A percentile compares a stretch with the other conserved stretches of the same genome.
Conservation (phyloP, 2,329 filamentous ascomycete species). For the Blumeria hordei region DNA sequence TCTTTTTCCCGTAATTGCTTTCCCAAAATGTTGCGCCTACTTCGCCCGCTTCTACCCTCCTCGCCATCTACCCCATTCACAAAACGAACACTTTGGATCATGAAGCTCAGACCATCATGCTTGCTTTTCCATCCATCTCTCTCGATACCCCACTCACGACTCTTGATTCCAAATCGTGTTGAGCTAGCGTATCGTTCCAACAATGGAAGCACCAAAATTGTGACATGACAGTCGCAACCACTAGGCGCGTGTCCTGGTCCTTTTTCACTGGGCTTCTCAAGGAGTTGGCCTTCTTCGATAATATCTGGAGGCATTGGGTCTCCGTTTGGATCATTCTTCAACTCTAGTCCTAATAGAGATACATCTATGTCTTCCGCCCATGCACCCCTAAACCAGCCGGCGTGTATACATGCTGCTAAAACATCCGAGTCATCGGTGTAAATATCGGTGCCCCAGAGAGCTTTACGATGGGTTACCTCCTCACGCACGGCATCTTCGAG, state of each 20-base stretch:
- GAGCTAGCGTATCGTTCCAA: constrained; percentile 54
- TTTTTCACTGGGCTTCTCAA: constrained; percentile 24
- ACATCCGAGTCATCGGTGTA: constrained; percentile 94
- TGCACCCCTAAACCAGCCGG: constrained; percentile 74
- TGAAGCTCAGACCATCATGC: constrained; percentile 47
- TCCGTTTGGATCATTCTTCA: constrained; percentile 13
- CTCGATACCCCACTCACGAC: constrained; percentile 48
- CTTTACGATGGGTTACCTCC: constrained; percentile 58
- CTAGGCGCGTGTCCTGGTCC: constrained; percentile 39
- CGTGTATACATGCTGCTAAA: constrained; percentile 77
- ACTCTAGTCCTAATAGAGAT: constrained; percentile 34
- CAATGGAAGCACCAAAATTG: constrained; percentile 56
- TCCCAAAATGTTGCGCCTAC: constrained; percentile 9
- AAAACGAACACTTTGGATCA: constrained; percentile 61
- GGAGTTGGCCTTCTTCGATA: constrained; percentile 20
- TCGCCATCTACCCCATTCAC: constrained; percentile 44
- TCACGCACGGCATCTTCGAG: constrained; percentile 46
- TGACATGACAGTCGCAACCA: constrained; percentile 67
- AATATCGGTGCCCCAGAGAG: constrained; percentile 79
- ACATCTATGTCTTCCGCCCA: constrained; percentile 61
- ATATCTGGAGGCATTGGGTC: constrained; percentile 10
- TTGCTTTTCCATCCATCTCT: constrained; percentile 17
- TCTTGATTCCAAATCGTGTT: constrained; percentile 59
- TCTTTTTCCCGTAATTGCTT: constrained; percentile 6
- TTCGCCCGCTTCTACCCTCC: constrained; percentile 21